These are phyloP conservation scores for Steccherinum ochraceum DNA, from an alignment of 768 basidiomycete species.

Conservation along the genomic window DNA sequence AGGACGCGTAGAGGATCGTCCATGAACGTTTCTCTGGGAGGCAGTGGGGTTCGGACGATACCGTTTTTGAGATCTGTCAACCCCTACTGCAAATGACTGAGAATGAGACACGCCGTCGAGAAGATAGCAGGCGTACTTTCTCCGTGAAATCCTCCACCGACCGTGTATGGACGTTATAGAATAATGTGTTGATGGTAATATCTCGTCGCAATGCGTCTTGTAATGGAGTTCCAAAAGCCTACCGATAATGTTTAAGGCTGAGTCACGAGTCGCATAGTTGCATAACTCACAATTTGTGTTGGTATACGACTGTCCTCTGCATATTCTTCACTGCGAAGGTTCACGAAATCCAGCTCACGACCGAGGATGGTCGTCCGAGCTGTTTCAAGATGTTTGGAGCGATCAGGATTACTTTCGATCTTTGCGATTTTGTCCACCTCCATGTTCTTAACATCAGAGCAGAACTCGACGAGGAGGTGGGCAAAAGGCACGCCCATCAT, in stretches of 20 bases:
- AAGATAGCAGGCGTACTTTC: slow-evolving; percentile 39
- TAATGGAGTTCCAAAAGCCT: slow-evolving; percentile 89
- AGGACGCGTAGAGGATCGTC: slow-evolving; percentile 95
- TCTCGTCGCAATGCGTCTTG: slow-evolving; percentile 91
- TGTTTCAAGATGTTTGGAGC: slow-evolving; percentile 97
- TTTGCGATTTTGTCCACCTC: slow-evolving; percentile 61
- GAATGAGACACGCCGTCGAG: background rate
- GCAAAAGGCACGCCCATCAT: slow-evolving; percentile 93
- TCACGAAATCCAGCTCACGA: slow-evolving; percentile 88
- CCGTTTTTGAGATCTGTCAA: slow-evolving; percentile 76
- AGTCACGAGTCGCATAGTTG: background rate
- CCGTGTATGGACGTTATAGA: slow-evolving; percentile 90
- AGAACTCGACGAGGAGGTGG: slow-evolving; percentile 62
- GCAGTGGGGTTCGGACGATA: slow-evolving; percentile 81
- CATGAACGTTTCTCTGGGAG: slow-evolving; percentile 80
- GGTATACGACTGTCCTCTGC: slow-evolving; percentile 85
- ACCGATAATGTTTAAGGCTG: background rate
- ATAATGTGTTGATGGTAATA: slow-evolving; percentile 91
- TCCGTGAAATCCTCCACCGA: slow-evolving; percentile 82
- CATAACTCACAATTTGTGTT: slow-evolving; percentile 61
- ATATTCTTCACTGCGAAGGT: slow-evolving; percentile 90
- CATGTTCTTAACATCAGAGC: slow-evolving; percentile 43
- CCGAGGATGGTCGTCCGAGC: slow-evolving; percentile 78
- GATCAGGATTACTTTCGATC: slow-evolving; percentile 91
- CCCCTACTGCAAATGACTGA: slow-evolving; percentile 44